Conservation (phyloP, 306 rosid genomes). For the Dryas drummondii region DNA sequence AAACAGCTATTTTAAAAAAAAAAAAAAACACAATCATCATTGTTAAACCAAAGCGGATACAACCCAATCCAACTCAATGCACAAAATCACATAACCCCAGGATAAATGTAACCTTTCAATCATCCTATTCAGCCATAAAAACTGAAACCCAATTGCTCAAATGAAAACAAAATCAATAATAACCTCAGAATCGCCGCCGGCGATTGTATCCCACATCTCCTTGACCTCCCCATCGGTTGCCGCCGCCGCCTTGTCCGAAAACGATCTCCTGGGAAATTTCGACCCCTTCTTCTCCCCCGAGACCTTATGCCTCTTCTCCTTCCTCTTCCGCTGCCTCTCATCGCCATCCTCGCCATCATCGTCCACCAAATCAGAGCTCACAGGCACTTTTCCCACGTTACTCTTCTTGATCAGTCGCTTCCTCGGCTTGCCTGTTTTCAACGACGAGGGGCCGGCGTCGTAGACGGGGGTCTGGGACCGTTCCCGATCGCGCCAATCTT, state of each 20-base stretch:
- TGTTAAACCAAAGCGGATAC: too few species aligned
- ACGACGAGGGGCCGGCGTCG: conserved; percentile 47
- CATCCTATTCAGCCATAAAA: background rate
- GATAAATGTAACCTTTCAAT: background rate
- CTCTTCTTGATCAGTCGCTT: conserved; percentile 88
- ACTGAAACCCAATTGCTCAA: background rate
- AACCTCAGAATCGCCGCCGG: conserved; percentile 90
- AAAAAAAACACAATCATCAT: background rate
- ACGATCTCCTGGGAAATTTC: conserved; percentile 53
- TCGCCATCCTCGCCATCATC: conserved; percentile 51
- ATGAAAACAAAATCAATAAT: background rate
- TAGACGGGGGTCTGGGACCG: conserved; percentile 82
- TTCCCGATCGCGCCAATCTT: conserved; percentile 53
- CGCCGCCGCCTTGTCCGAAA: conserved; percentile 57
- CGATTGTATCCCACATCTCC: conserved; percentile 97
- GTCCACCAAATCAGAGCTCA: conserved; percentile 53
- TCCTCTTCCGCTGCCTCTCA: conserved; percentile 48
- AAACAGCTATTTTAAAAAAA: background rate
- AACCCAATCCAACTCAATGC: background rate
- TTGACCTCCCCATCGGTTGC: conserved; percentile 87
- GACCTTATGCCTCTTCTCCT: conserved; percentile 64
- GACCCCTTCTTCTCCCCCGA: conserved; percentile 59
- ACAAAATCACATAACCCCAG: background rate
- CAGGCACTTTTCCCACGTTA: conserved; percentile 35
- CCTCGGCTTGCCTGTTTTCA: conserved; percentile 60